Base-by-base conservation (phyloP, 176 grass and related monocot genomes). In the Rhynchospora breviuscula region DNA sequence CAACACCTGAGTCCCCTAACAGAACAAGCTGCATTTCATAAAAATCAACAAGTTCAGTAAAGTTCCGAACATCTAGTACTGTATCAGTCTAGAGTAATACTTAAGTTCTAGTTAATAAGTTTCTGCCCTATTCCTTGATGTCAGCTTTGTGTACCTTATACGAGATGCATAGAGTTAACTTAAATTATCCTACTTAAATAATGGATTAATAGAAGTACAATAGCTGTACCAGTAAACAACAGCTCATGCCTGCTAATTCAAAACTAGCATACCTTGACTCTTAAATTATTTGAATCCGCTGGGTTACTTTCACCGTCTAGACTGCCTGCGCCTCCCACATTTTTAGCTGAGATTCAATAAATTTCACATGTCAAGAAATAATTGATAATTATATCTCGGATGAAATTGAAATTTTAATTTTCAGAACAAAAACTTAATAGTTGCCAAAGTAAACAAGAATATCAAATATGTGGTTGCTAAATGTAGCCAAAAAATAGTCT, bases 1-100 rank as follows among this genome's bases (percentile, higher is more conserved):
- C 92, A 85, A 95, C 95, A 90, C 92, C 91, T 10, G 95, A 95
- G 68, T 98, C 92, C 44, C 95, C 95, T 17, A 98, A 86, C 82
- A 98, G 88, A 88, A 98, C 95, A 67, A 98, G 71, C 89, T 98
- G 79, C 80, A 76, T 31, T 72, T 48, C 53, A 47, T 71, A 75
- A 87, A 77, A 6, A 77, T 46, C 49, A 48, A 47, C 47, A 81
- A 63, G 8, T 69, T 58, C 53, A 85, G 85, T 75, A 12, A 25
- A 84, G 80, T 35, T 15, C 3, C 33, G 12, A 2, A 74, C 63
- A 83, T 44, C 26, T 26, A 18, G 45, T 54, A 59, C 40, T 63
- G 33, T 29, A 82, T 67, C 56, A 10, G 57, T 17, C 18, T 58
- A 59, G 72, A 33, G 26, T 10, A 15, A 7, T 81, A 75, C 71